Evolutionary conservation across 2,329 filamentous ascomycete genomes (phyloP), one percentile per base, ranked within the genome.

Genomic region (Trichophyton schoenleinii): DNA sequence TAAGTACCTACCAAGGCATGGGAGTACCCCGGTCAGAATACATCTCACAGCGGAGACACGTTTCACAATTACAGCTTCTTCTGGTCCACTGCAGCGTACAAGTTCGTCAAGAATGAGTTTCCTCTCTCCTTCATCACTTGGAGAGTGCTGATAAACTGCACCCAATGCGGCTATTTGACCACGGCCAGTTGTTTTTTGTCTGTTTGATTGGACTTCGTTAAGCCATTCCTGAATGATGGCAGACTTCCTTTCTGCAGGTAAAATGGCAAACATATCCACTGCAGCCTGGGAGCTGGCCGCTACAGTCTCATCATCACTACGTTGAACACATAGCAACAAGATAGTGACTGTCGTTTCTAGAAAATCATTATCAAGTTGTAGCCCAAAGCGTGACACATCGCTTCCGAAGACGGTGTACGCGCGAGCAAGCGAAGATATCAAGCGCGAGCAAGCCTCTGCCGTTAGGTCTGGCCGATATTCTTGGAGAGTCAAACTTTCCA

Each of bases 91-190:
- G 59, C 70, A 74, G 15, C 65, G 70, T 25, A 76, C 60, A 28
- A 76, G 65, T 38, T 70, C 69, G 6, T 70, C 65, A 11, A 74
- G 65, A 7, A 75, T 71, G 11, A 63, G 63, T n/a, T 66, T 59
- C 58, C 68, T 70, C 3, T 70, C 60, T 53, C 63, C 46, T 58
- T 67, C 67, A 36, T 61, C 63, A 8, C 62, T 42, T 41, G 67
- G 65, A 55, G 77, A 65, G 41, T 66, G 67, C 62, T 68, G 70
- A 65, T 72, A 78, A 36, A 74, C 71, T 15, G 71, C 68, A 3
- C 76, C 75, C 7, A 79, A 66, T 3, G 74, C 73, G 41, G 71
- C 69, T 48, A 79, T 74, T 60, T 78, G 75, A 8, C 77, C 77
- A 31, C 73, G 73, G 18, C 75, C 74, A 53, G 71, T 74, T 13